Base-by-base conservation (phyloP, 768 basidiomycete genomes). In the Leccinum ochraceum region DNA sequence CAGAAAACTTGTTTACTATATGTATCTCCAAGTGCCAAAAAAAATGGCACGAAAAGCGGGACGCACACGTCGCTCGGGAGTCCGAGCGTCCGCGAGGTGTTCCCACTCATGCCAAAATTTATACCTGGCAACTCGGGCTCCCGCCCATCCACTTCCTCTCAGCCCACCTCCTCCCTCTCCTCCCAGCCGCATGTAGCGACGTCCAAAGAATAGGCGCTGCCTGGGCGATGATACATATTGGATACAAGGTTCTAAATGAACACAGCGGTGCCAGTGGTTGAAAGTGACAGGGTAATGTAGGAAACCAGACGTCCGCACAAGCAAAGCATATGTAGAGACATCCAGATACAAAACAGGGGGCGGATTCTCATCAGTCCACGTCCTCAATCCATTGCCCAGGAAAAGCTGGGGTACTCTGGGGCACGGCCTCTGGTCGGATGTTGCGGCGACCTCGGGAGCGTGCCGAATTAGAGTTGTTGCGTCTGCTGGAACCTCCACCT, bases 381-480 rank as follows among this genome's bases (percentile, higher is more conserved):
- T 74, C 70, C 44, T 77, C 74, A 11, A 68, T 66, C 75, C 75
- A 77, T 32, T 67, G 73, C 20, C 75, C 76, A 2, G 75, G 75
- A 44, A 76, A 69, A 37, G 61, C 60, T 16, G 73, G 70, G 34
- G 69, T 59, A 30, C 28, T 57, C n/a, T 59, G 55, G 16, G 62
- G 32, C 32, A 34, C 32, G 32, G 32, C 32, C 32, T 34, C 32
- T 11, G 32, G 52, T n/a, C 44, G 53, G 3, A 55, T 51, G 17
- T 58, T 55, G 37, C 54, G 72, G 54, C 48, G 62, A 24, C 51
- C 32, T 52, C 51, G 61, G 24, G 67, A 64, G 22, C 58, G 60
- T 5, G 62, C 48, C 16, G 63, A 53, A 50, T 59, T 54, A 60
- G 54, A 44, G 26, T 66, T 63, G 28, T 56, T 53, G 52, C 54